Percentiles rank a stretch among this genome's conserved stretches.
These are phyloP conservation scores for Vanrija pseudolonga DNA, from an alignment of 1,284 basidiomycete genomes.

Conservation along the genomic window DNA sequence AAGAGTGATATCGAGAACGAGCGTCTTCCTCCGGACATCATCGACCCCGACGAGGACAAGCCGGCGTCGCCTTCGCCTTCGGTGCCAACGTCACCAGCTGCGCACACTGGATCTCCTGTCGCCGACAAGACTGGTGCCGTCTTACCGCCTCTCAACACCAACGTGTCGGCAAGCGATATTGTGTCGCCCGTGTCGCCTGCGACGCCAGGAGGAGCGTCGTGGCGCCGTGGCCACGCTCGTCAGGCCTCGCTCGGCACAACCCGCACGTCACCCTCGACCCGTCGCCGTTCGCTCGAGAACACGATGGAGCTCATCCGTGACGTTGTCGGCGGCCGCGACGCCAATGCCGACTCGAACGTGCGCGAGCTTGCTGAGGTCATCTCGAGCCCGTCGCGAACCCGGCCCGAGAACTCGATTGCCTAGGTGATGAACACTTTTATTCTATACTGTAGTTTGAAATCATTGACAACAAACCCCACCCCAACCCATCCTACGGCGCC, in stretches of 20 bases:
- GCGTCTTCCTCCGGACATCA: slow-evolving; percentile 87
- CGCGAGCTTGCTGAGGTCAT: slow-evolving; percentile 49
- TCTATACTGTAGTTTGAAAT: neutral
- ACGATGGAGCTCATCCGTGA: slow-evolving; percentile 94
- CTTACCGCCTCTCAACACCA: slow-evolving; percentile 10
- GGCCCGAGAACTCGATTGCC: slow-evolving; percentile 17
- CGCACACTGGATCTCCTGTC: slow-evolving; percentile 20
- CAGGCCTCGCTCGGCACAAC: slow-evolving; percentile 93
- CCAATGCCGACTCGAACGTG: slow-evolving; percentile 41
- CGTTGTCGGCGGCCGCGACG: slow-evolving; percentile 67
- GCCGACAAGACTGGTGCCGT: slow-evolving; percentile 15
- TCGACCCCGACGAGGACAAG: slow-evolving; percentile 60
- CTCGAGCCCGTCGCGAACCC: slow-evolving; percentile 35
- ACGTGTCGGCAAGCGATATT: slow-evolving; percentile 36
- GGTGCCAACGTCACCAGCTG: slow-evolving; percentile 30
- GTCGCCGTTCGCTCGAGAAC: slow-evolving; percentile 88
- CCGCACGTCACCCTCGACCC: slow-evolving; percentile 88
- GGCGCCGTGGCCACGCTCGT: slow-evolving; percentile 65
- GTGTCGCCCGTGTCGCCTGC: slow-evolving; percentile 37
- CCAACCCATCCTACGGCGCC: neutral
- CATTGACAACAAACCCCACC: neutral
- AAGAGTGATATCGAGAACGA: slow-evolving; percentile 99
- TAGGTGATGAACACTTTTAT: neutral
- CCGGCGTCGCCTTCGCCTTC: slow-evolving; percentile 51
- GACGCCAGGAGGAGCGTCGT: slow-evolving; percentile 29